A percentile compares a stretch with the other conserved stretches of the same genome.
These are phyloP conservation scores for Pythium brachiatum DNA, from an alignment of 352 stramenopile species.

Conservation along the genomic window DNA sequence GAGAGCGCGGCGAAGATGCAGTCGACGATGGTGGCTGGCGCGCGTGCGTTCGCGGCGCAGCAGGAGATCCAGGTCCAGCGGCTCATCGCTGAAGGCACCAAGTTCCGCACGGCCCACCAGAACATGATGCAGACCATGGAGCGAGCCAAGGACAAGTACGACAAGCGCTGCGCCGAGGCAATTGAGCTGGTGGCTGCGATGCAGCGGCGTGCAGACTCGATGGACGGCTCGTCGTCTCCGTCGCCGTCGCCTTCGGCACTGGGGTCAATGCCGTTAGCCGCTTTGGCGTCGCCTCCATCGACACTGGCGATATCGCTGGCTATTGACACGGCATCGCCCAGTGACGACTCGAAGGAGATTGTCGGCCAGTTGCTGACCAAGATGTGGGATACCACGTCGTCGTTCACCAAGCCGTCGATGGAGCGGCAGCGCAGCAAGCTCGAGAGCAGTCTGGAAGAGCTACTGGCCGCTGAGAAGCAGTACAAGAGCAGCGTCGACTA, in stretches of 20 bases:
- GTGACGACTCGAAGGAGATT: slow-evolving; percentile 64
- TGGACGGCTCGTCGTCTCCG: neutral
- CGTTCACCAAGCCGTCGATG: slow-evolving; percentile 58
- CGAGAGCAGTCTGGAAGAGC: slow-evolving; percentile 57
- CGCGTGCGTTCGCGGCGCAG: slow-evolving; percentile 67
- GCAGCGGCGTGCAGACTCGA: slow-evolving; percentile 5
- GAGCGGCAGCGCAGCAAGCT: slow-evolving; percentile 67
- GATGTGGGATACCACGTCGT: slow-evolving; percentile 77
- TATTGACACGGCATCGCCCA: slow-evolving; percentile 25
- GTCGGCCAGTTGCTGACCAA: slow-evolving; percentile 73
- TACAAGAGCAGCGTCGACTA: slow-evolving; percentile 70
- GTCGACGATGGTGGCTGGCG: slow-evolving; percentile 46
- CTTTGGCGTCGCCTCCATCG: neutral
- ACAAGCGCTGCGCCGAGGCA: slow-evolving; percentile 66
- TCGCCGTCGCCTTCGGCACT: slow-evolving; percentile 7
- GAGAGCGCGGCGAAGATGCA: slow-evolving; percentile 65
- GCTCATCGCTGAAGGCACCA: slow-evolving; percentile 70
- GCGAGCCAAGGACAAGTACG: slow-evolving; percentile 78
- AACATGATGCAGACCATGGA: slow-evolving; percentile 61
- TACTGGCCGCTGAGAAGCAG: slow-evolving; percentile 62
- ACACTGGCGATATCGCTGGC: neutral
- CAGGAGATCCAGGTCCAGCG: slow-evolving; percentile 78
- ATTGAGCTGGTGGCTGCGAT: slow-evolving; percentile 42
- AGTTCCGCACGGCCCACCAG: slow-evolving; percentile 59
- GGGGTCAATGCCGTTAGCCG: slow-evolving; percentile 2